A percentile compares a stretch with the other conserved stretches of the same genome.
Conservation (phyloP, 129 eudicot species). For the Chrysanthemum makinoi region DNA sequence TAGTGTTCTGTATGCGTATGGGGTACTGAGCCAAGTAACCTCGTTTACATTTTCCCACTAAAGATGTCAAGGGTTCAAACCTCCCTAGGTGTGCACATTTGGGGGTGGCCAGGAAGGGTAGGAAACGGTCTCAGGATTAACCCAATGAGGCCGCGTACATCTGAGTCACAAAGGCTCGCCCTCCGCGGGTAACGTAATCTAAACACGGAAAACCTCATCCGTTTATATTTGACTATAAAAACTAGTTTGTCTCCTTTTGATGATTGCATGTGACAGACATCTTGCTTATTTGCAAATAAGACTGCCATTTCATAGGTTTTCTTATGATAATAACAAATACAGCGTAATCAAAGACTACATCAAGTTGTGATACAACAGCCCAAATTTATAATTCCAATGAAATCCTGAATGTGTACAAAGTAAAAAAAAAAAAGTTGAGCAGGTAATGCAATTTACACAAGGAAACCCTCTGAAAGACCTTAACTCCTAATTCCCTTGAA, state of each 20-base stretch:
- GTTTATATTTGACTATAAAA: neutral
- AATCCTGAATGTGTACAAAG: neutral
- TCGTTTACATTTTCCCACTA: too few species aligned
- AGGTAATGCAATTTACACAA: neutral
- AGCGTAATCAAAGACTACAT: neutral
- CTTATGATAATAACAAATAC: neutral
- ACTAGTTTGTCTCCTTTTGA: neutral
- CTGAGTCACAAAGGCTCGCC: too few species aligned
- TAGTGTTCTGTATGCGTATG: too few species aligned
- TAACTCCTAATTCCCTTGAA: neutral
- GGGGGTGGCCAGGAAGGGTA: too few species aligned
- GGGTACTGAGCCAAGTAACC: too few species aligned
- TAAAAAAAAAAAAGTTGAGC: neutral
- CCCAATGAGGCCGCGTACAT: too few species aligned
- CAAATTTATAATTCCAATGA: neutral
- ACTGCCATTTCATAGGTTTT: neutral
- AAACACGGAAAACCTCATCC: neutral
- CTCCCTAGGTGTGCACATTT: too few species aligned
- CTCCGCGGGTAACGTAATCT: too few species aligned
- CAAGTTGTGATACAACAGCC: neutral
- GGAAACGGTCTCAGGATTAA: too few species aligned
- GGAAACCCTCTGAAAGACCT: neutral
- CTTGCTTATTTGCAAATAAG: constrained; percentile 1
- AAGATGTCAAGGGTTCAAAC: too few species aligned
- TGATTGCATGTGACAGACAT: neutral